phyloP scores from a whole-genome alignment of 306 rosid species.

The Begonia masoniana region DNA sequence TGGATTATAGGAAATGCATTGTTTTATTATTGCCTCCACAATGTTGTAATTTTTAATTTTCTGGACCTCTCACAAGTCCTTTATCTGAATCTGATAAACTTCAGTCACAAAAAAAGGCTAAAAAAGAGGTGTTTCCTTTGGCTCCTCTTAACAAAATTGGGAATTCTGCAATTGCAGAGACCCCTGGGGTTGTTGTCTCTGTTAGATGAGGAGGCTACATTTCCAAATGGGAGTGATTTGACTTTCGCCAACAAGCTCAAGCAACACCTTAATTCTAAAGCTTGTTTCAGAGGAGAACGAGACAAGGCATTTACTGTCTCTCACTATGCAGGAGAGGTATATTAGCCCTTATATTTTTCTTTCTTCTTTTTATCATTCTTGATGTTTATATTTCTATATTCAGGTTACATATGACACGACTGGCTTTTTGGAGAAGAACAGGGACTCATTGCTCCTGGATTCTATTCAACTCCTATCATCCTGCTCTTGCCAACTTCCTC shows the following conservation, averaged over 20 bases:
- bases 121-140: no score
- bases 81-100: no score
- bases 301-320: conserved; percentile 70
- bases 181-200: conserved; percentile 91
- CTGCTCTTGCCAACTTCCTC: conserved; percentile 86
- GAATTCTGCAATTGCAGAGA: conserved; percentile 44
- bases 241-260: conserved; percentile 91
- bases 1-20: no score
- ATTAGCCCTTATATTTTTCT: conserved; percentile 4
- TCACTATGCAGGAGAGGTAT: conserved; percentile 99
- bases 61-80: no score
- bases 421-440: conserved; percentile 93
- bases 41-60: no score
- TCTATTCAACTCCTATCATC: conserved; percentile 92
- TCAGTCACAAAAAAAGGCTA: no score
- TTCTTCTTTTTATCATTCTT: no score
- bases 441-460: conserved; percentile 86
- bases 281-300: conserved; percentile 85
- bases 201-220: conserved; percentile 93
- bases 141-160: neutral
- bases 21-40: no score
- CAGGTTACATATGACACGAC: conserved; percentile 93
- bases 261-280: conserved; percentile 73
- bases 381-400: conserved; percentile 2
- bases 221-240: conserved; percentile 90